Evolutionary conservation across 2,329 filamentous ascomycete genomes (phyloP), one percentile per base, ranked within the genome.

Genomic region (Xylariaceae sp.): DNA sequence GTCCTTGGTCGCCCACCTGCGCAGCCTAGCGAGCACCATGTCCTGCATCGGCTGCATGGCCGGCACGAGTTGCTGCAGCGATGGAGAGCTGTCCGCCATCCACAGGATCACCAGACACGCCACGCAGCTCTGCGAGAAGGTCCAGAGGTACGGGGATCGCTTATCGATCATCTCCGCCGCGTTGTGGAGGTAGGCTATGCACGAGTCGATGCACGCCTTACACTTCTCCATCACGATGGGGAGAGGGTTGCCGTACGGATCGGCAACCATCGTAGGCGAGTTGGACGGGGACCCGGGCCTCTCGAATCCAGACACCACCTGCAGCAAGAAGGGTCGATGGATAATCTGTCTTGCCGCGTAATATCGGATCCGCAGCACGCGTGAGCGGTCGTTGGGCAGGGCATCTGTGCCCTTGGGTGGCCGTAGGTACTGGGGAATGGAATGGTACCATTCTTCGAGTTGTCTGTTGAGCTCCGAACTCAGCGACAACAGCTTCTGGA

Each of bases 261-360:
- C 47, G 4, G 49, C 39, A 17, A 39, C 42, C 2, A 37, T 32
- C 11, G 43, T 19, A 2, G 45, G 38, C 2, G 49, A 42, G 13
- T 35, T 37, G 6, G 42, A 28, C 4, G 48, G 46, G 3, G 50
- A 52, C 32, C 43, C 40, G 11, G 31, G 34, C 16, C 47, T 46
- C 18, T 43, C 41, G 19, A 46, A 48, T 32, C 51, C 49, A 12
- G 39, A 37, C 7, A 52, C 48, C 5, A 51, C 42, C 19, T 44
- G 46, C 9, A 60, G 45, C 3, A 61, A 43, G 41, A 81, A 77
- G 2, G 79, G 80, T 18, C 80, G 69, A 49, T 83, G 70, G 38
- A 83, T 81, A 45, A 86, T 74, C 44, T 85, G 83, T 14, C 69
- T 67, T 1, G 77, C 80, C 35, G 79, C 80, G 47, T 82, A 85